Evolutionary conservation across 805 yeast genomes (phyloP), one percentile per base, ranked within the genome.

Genomic region (Yarrowia keelungensis): DNA sequence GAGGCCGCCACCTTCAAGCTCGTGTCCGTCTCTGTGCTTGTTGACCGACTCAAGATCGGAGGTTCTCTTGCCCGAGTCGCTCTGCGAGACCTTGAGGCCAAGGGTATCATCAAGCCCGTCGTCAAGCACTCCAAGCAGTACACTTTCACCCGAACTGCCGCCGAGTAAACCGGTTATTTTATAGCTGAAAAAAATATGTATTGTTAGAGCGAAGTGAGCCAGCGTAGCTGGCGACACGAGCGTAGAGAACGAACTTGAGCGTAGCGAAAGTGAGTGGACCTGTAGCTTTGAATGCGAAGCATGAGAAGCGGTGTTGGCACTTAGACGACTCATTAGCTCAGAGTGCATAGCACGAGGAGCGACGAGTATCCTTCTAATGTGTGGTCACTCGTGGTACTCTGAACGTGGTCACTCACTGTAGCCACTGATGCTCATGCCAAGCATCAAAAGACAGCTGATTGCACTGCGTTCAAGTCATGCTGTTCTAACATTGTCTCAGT

Each of bases 21-120:
- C 83, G 96, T 95, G 76, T 92, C 99, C 73, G 97, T 95, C 78
- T 94, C 98, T 75, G 97, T 94, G 75, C 88, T 95, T 79, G 99
- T 95, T 80, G 99, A 95, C 85, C 93, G 99, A 88, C 89, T 95
- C 84, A 95, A 95, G 95, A 86, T 95, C 78, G 97, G 97, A 87
- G 99, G 99, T 84, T 93, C 99, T 74, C 78, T 95, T 81, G 99
- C 99, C 80, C 94, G 99, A 87, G 90, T 92, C 82, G 99, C 98
- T 80, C 89, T 95, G 81, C 87, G 86, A 83, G 97, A 95, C 80
- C 90, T 95, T 82, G 98, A 92, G 86, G 86, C 84, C 75, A 93
- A 93, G 78, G 99, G 99, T 81, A 84, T 91, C 81, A 95, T 95
- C 84, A 90, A 89, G 86, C 92, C 97, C 78, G 90, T 95, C 81